Evolutionary conservation across 305 asterid genomes (phyloP), one percentile per base, ranked within the genome.

Genomic region (Petunia hybrid): DNA sequence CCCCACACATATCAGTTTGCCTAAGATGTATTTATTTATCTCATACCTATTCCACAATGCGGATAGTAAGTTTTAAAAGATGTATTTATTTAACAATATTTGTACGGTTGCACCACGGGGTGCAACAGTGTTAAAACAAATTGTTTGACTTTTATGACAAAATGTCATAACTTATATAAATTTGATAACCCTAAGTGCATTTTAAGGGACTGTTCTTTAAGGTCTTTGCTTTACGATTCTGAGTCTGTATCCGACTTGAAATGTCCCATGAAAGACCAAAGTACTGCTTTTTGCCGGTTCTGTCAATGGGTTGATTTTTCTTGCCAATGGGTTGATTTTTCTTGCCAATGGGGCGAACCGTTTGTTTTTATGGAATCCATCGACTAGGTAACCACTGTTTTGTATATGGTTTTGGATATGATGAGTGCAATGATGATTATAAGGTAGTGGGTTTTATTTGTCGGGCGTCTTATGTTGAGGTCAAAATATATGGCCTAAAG

Each of bases 311-410:
- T 67, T 92, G 46, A 68, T 90, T 5, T 89, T 90, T 82, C 22
- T 22, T 22, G 22, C 22, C 22, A 22, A 22, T 22, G 22, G 22
- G 22, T 22, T 22, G 22, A 22, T 22, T 22, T 22, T 22, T 22
- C 14, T 87, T 13, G 89, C 89, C 35, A 67, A 86, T 60, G 80
- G 78, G 55, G 89, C 82, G 59, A 76, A 62, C 1, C 79, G 81
- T 14, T 43, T 91, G 61, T 84, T 53, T 71, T 56, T 92, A 6
- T 92, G 92, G 95, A 92, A 92, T 84, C 95, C 92, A 1, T 14
- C 86, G 40, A 85, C 83, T 14, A 80, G 69, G 22, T 22, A 22
- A 22, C 22, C 22, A 64, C 8, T 83, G 88, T 0, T 85, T 79
- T 64, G 82, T 64, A 73, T 85, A 80, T 82, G 91, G 92, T 1